Percentiles rank a stretch among this genome's conserved stretches.
Evolutionary conservation across 805 yeast genomes (phyloP).

Genomic region (Candida dendrica): DNA sequence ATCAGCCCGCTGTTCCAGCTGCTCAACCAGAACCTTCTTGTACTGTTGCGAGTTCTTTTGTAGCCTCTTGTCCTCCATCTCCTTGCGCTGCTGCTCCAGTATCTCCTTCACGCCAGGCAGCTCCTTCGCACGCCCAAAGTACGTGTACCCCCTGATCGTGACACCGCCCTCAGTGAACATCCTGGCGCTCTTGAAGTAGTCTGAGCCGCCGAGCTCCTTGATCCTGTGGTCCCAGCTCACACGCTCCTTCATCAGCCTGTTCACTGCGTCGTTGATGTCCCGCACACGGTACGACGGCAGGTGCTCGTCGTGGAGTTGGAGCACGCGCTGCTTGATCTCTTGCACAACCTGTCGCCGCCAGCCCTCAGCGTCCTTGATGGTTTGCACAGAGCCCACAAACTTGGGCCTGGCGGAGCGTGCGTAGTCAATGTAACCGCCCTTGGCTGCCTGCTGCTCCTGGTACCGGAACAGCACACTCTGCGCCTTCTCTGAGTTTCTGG

Average conservation of each 20-base stretch:
- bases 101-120: slow-evolving; percentile 61
- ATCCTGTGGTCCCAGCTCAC: slow-evolving; percentile 76
- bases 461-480: slow-evolving; percentile 62
- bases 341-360: slow-evolving; percentile 56
- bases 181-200: slow-evolving; percentile 33
- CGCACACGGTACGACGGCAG: slow-evolving; percentile 57
- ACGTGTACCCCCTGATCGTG: slow-evolving; percentile 29
- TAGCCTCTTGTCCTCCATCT: slow-evolving; percentile 14
- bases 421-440: slow-evolving; percentile 50
- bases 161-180: slow-evolving; percentile 10
- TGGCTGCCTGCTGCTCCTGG: slow-evolving; percentile 54
- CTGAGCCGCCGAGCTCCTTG: slow-evolving; percentile 65
- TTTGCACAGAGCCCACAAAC: slow-evolving; percentile 42
- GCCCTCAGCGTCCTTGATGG: slow-evolving; percentile 58
- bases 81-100: slow-evolving; percentile 27
- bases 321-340: slow-evolving; percentile 56
- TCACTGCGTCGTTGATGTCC: slow-evolving; percentile 68
- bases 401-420: slow-evolving; percentile 56
- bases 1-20: slow-evolving; percentile 21
- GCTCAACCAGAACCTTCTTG: slow-evolving; percentile 17
- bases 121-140: slow-evolving; percentile 80
- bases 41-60: slow-evolving; percentile 10
- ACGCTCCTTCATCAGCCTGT: slow-evolving; percentile 59
- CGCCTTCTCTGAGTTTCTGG: slow-evolving; percentile 71
- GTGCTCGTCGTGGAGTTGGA: slow-evolving; percentile 56